These are phyloP conservation scores for Lepidium campestre DNA, from an alignment of 441 rosid species.

Conservation along the genomic window DNA sequence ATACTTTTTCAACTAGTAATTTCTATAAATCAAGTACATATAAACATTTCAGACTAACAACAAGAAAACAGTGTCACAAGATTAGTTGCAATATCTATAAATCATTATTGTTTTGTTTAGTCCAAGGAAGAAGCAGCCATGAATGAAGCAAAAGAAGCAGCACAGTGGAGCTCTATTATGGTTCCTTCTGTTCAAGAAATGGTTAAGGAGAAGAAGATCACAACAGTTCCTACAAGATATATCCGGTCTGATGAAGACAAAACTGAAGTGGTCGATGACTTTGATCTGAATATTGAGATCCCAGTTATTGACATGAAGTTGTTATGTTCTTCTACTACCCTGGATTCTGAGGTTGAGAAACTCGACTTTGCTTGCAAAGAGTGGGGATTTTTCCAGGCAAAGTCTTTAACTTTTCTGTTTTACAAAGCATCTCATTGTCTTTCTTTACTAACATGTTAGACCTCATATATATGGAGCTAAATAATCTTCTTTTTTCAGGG, in stretches of 20 bases:
- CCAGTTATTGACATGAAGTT: slow-evolving; percentile 34
- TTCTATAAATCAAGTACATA: no score
- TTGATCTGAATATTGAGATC: not conserved
- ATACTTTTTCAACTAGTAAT: no score
- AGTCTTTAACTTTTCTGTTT: not conserved
- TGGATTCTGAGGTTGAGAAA: slow-evolving; percentile 20
- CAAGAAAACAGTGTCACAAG: no score
- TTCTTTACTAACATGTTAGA: no score
- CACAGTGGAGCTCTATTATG: slow-evolving; percentile 28
- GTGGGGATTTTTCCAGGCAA: slow-evolving; percentile 55
- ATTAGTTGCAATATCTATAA: no score
- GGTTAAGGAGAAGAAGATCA: slow-evolving; percentile 18
- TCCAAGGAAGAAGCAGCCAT: slow-evolving; percentile 2
- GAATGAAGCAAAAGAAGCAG: slow-evolving; percentile 27
- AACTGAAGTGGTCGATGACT: not conserved
- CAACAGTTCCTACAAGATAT: slow-evolving; percentile 33
- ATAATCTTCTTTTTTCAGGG: no score
- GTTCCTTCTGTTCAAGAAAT: slow-evolving; percentile 44
- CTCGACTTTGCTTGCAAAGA: slow-evolving; percentile 45
- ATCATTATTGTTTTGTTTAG: no score
- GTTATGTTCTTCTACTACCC: slow-evolving; percentile 18
- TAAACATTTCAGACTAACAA: no score
- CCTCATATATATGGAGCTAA: no score
- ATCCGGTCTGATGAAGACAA: slow-evolving; percentile 26
- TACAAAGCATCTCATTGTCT: no score